These are phyloP conservation scores for Vitis labrusca DNA, from an alignment of 164 flowering plant species.

Conservation along the genomic window DNA sequence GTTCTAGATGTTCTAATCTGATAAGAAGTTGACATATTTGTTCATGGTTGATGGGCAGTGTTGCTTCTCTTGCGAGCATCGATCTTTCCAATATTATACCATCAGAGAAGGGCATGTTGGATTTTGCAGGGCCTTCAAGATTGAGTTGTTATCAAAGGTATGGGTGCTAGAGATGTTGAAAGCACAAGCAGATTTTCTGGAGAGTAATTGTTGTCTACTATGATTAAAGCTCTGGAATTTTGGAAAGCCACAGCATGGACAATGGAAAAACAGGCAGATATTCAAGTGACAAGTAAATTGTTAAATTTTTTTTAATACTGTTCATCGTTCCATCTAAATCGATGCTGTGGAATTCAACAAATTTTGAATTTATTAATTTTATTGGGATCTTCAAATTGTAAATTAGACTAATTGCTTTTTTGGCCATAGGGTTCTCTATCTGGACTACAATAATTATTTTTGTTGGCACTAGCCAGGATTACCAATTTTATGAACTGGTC, in stretches of 20 bases:
- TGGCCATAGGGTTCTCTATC: not conserved
- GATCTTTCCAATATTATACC: not conserved
- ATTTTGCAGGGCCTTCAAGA: not conserved
- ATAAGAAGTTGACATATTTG: not conserved
- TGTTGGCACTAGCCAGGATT: too few relatives aligned
- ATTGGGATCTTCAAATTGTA: not conserved
- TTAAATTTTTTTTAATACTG: not conserved
- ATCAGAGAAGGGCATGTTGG: not conserved
- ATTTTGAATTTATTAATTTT: not conserved
- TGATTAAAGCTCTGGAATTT: not conserved
- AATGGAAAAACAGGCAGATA: not conserved
- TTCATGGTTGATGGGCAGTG: not conserved
- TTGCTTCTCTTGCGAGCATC: not conserved
- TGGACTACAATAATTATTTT: too few relatives aligned
- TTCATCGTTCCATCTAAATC: not conserved
- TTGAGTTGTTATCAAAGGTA: not conserved
- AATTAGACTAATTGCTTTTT: not conserved
- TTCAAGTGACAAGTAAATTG: not conserved
- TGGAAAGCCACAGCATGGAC: not conserved
- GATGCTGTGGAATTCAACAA: not conserved
- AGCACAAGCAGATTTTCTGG: not conserved
- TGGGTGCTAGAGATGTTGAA: not conserved
- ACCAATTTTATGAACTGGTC: not conserved
- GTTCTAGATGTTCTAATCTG: not conserved
- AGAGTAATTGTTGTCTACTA: not conserved